Evolutionary conservation across 805 yeast genomes (phyloP), one percentile per base, ranked within the genome.

Genomic region (Pichia insulana): DNA sequence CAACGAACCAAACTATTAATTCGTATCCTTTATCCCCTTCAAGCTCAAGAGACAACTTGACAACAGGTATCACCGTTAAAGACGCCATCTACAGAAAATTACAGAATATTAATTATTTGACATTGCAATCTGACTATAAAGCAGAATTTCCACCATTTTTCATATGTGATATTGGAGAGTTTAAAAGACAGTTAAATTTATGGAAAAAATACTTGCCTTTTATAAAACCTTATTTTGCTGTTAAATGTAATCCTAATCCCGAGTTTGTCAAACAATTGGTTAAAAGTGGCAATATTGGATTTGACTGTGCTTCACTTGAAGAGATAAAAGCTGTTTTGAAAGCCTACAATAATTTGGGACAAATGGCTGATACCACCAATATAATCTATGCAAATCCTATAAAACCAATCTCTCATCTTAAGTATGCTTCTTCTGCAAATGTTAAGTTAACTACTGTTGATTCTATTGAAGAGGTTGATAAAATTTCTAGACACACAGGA

Each of bases 361-460:
- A 16, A 56, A 80, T 46, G 90, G 90, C 7, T 38, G 65, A 66
- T 48, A 74, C 94, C 8, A 59, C 69, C 11, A 69, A 83, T 49
- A 83, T 90, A 55, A 74, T 92, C 43, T 90, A 86, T 62, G 97
- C 97, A 13, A 87, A 90, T 56, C 96, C 98, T 11, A 85, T 96
- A 64, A 90, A 90, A 64, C 78, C 89, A n/a, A 73, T 77, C 39
- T 83, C 95, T 16, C 86, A 79, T 51, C 67, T 90, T 45, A 73
- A 92, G 50, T 80, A 70, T 57, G 92, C 97, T 2, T 57, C 67
- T n/a, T 60, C 65, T 16, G 52, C 59, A 22, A 65, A 69, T 12
- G 81, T 90, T 43, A 63, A 70, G 46, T 69, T 83, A 62, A 87
- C 95, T 55, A 90, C 97, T 1, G 88, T 87, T 58, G 98, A 90